A percentile compares a stretch with the other conserved stretches of the same genome.
Evolutionary conservation across 2,329 filamentous ascomycete genomes (phyloP).

Genomic region (Colletotrichum sp.): DNA sequence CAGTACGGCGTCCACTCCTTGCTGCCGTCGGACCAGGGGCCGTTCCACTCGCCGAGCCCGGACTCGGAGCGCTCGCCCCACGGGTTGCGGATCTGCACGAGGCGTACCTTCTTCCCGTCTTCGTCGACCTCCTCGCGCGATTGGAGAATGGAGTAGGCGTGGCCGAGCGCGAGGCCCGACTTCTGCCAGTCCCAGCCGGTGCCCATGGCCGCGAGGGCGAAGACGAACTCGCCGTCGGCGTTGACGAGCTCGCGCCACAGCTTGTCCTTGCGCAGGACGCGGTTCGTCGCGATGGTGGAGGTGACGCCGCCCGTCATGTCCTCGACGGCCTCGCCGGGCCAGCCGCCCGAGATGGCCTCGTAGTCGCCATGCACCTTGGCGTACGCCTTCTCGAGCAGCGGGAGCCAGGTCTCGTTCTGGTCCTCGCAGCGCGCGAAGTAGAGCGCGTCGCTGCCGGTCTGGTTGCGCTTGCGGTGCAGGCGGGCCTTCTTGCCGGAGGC

Average conservation of each 20-base stretch:
- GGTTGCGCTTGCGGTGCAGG: conserved; percentile 65
- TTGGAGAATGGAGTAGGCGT: conserved; percentile 58
- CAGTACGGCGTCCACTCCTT: conserved; percentile 85
- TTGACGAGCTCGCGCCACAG: conserved; percentile 74
- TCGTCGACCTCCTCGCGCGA: conserved; percentile 49
- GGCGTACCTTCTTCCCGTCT: conserved; percentile 40
- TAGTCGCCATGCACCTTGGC: conserved; percentile 81
- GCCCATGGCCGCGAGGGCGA: conserved; percentile 45
- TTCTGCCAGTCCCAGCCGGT: conserved; percentile 31
- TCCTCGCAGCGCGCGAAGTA: conserved; percentile 75
- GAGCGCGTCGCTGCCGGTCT: conserved; percentile 71
- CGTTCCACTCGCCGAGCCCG: conserved; percentile 67
- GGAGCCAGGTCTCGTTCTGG: conserved; percentile 76
- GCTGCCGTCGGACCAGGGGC: conserved; percentile 78
- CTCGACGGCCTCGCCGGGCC: conserved; percentile 58
- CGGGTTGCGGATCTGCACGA: conserved; percentile 64
- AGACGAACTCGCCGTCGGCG: conserved; percentile 72
- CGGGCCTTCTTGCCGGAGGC: conserved; percentile 58
- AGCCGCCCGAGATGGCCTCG: conserved; percentile 70
- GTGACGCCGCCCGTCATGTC: conserved; percentile 62
- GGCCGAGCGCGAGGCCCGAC: conserved; percentile 48
- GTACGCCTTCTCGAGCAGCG: conserved; percentile 76
- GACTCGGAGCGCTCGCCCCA: conserved; percentile 64
- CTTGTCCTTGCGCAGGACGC: conserved; percentile 69
- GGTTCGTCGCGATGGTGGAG: conserved; percentile 58